These are phyloP conservation scores for Nothomitra cinnamomea DNA, from an alignment of 2,329 filamentous ascomycete species.

Conservation along the genomic window DNA sequence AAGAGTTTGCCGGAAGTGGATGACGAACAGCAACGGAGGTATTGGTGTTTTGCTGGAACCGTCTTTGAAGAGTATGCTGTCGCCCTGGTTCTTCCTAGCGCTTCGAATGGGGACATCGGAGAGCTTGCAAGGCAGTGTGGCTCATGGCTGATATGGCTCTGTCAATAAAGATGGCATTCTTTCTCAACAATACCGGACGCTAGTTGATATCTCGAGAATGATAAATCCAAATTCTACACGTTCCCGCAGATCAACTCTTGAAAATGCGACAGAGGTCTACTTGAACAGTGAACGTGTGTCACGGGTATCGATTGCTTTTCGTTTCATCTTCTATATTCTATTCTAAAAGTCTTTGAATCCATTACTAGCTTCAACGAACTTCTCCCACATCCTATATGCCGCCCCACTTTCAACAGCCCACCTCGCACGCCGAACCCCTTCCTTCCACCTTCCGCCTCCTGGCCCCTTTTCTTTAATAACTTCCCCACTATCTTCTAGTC, in stretches of 20 bases:
- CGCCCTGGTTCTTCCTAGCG: too few relatives aligned
- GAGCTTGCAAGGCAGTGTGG: too few relatives aligned
- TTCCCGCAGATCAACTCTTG: too few relatives aligned
- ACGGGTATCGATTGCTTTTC: background rate
- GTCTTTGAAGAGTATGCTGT: too few relatives aligned
- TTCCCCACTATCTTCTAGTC: slow-evolving; percentile 58
- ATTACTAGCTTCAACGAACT: slow-evolving; percentile 74
- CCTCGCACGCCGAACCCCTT: slow-evolving; percentile 70
- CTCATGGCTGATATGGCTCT: too few relatives aligned
- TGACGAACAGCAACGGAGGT: background rate
- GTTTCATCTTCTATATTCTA: background rate
- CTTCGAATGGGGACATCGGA: too few relatives aligned
- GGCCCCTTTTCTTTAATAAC: slow-evolving; percentile 73
- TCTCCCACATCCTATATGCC: slow-evolving; percentile 67
- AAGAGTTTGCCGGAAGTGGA: background rate
- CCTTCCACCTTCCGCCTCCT: slow-evolving; percentile 82
- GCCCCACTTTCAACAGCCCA: slow-evolving; percentile 79
- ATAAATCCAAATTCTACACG: background rate
- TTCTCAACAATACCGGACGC: too few relatives aligned
- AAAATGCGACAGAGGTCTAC: too few relatives aligned
- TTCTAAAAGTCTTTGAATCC: slow-evolving; percentile 12
- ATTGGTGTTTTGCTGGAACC: too few relatives aligned
- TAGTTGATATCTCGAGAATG: too few relatives aligned
- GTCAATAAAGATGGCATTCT: too few relatives aligned
- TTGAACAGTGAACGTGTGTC: too few relatives aligned